phyloP scores from a whole-genome alignment of 331 rosid genomes.

The Dryas integrifolia region DNA sequence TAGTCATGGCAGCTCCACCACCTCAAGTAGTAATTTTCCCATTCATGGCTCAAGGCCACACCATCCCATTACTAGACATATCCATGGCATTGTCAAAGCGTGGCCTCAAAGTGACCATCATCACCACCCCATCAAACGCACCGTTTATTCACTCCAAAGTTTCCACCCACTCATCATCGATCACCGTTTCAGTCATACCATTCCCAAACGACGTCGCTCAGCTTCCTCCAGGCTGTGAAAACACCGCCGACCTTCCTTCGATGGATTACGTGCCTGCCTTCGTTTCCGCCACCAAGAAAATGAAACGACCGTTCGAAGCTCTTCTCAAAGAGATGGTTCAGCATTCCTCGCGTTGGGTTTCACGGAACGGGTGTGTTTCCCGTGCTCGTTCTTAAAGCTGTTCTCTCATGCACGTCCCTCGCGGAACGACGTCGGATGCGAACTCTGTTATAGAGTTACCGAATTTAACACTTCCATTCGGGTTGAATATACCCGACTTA shows the following conservation, averaged over 20 bases:
- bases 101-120: conserved; percentile 31
- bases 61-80: conserved; percentile 26
- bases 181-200: conserved; percentile 6
- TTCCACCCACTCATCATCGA: neutral
- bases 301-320: conserved; percentile 17
- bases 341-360: conserved; percentile 14
- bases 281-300: conserved; percentile 1
- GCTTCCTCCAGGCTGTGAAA: conserved; percentile 25
- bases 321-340: conserved; percentile 19
- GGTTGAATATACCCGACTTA: conserved; percentile 5
- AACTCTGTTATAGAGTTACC: neutral
- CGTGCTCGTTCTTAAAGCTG: conserved; percentile 17
- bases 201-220: conserved; percentile 13
- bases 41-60: conserved; percentile 36
- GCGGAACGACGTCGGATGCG: neutral
- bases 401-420: neutral
- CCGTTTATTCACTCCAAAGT: neutral
- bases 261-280: neutral
- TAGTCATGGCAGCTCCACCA: neutral
- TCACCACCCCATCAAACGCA: conserved; percentile 31
- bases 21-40: conserved; percentile 33
- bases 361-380: conserved; percentile 19
- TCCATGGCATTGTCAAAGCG: conserved; percentile 20
- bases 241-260: conserved; percentile 7
- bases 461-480: neutral